phyloP scores from a whole-genome alignment of 2,329 filamentous ascomycete species.

The Tothia fuscella region DNA sequence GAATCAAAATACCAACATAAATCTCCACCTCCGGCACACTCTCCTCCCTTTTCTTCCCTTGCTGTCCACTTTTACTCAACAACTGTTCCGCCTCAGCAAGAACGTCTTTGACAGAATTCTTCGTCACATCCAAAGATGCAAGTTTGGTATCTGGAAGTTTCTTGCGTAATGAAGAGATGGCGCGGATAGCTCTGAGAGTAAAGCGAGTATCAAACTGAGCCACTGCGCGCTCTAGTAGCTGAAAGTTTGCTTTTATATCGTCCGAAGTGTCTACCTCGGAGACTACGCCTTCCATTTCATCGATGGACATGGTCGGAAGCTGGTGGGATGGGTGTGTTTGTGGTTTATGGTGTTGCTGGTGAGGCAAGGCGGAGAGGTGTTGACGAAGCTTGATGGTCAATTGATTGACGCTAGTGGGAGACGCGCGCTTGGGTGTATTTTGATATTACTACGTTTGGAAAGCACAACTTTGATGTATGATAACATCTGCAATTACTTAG shows the following conservation, averaged over 20 bases:
- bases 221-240: slow-evolving; percentile 82
- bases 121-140: slow-evolving; percentile 41
- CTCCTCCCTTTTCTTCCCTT: slow-evolving; percentile 58
- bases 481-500: too few species aligned
- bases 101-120: slow-evolving; percentile 49
- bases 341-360: not conserved
- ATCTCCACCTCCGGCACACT: slow-evolving; percentile 77
- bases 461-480: too few species aligned
- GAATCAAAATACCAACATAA: slow-evolving; percentile 67
- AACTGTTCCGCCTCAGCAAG: slow-evolving; percentile 53
- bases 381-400: not conserved
- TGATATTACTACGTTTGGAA: too few species aligned
- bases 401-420: not conserved
- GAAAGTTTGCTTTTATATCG: slow-evolving; percentile 96
- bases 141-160: slow-evolving; percentile 72
- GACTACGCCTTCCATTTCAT: slow-evolving; percentile 10
- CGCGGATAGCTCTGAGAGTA: slow-evolving; percentile 83
- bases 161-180: slow-evolving; percentile 92
- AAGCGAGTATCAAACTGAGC: slow-evolving; percentile 90
- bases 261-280: slow-evolving; percentile 11
- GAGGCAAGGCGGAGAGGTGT: not conserved
- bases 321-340: not conserved
- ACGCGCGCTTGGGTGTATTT: too few species aligned
- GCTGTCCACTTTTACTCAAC: slow-evolving; percentile 39
- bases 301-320: slow-evolving; percentile 7